Evolutionary conservation across 2,329 filamentous ascomycete genomes (phyloP), one percentile per base, ranked within the genome.

Genomic region (Cladophialophora exuberans): DNA sequence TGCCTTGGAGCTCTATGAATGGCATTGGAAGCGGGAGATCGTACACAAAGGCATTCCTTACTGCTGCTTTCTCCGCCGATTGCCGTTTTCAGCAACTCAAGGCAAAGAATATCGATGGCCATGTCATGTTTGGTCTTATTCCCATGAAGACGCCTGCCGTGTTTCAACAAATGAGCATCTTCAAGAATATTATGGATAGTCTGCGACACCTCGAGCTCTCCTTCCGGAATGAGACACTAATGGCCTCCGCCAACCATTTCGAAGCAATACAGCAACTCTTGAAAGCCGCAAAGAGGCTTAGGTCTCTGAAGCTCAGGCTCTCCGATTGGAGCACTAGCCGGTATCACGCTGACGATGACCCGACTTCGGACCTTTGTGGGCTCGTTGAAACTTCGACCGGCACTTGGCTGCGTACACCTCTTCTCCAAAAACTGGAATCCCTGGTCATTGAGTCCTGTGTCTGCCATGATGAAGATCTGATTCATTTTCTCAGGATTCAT

Each of bases 401-500:
- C 17, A 31, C 50, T 30, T 57, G 54, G 57, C 31, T 51, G n/a
- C 53, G 38, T 23, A 39, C 25, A 30, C 48, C 60, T 13, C 39
- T 60, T 10, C n/a, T 60, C 13, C 60, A 52, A 9, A 45, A 46
- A 17, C 33, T 62, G 30, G 52, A 58, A 31, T 47, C 39, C 6
- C 39, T 62, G 43, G 42, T 38, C 15, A 45, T 62, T 28, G 52
- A 60, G 3, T 52, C 51, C 11, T 60, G 57, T 35, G 51, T 60
- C 33, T 58, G 60, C 42, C 55, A 59, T 17, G 53, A 60, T 13
- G 52, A 60, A 28, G 60, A 62, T 10, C 39, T 62, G 3, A 48
- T 62, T 20, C 60, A 62, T 31, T 60, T 62, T 28, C 45, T 62
- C 6, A 58, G 42, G 35, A 48, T 62, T 17, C 60, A 62, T 39